Conservation (phyloP, 257 asterid species). For the Fraxinus cuspidata region DNA sequence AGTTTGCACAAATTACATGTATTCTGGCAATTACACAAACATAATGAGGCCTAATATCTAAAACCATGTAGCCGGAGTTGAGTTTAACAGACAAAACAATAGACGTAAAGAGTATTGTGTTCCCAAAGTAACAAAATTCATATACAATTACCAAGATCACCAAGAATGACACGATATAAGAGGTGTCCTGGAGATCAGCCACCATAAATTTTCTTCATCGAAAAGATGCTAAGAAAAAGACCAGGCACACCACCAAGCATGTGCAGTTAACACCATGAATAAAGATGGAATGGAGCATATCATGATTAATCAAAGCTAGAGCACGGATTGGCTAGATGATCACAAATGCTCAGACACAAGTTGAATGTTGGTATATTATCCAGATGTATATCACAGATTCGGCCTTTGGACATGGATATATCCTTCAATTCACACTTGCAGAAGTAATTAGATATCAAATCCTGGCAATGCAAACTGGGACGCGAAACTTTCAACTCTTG, state of each 20-base stretch:
- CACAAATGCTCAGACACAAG: constrained; percentile 8
- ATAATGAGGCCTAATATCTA: constrained; percentile 8
- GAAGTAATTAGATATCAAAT: constrained; percentile 48
- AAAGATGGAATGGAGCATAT: not conserved
- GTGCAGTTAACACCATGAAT: not conserved
- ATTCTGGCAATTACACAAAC: constrained; percentile 14
- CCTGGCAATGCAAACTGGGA: constrained; percentile 92
- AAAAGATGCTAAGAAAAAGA: not conserved
- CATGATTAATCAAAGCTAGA: not conserved
- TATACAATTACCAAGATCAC: constrained; percentile 12
- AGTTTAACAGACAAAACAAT: constrained; percentile 23
- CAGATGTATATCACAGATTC: constrained; percentile 16
- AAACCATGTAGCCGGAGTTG: constrained; percentile 20
- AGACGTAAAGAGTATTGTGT: not conserved
- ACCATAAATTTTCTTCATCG: constrained; percentile 1
- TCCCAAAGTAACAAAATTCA: constrained; percentile 11
- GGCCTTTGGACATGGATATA: not conserved
- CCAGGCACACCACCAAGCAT: not conserved
- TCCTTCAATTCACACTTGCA: not conserved
- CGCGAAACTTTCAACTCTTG: constrained; percentile 79
- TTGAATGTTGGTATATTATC: constrained; percentile 2
- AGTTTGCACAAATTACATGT: not conserved
- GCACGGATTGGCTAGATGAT: not conserved
- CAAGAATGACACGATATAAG: constrained; percentile 25
- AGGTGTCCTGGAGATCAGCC: constrained; percentile 5